Base-by-base conservation (phyloP, 495 filamentous ascomycete species). In the Cudoniella acicularis region DNA sequence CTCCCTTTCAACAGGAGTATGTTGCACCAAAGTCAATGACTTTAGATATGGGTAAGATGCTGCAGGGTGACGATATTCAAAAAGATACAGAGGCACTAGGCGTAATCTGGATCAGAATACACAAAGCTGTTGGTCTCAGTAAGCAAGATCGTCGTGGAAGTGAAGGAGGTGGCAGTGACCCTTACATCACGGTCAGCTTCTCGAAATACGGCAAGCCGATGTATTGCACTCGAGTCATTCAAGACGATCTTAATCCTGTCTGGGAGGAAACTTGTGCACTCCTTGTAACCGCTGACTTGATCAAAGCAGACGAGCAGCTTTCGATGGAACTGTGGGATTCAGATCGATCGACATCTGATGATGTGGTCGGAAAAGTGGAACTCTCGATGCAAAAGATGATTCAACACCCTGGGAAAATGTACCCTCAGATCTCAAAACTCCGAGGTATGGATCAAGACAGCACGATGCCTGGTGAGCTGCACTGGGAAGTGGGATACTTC, bases 401-500 rank as follows among this genome's bases (percentile, higher is more conserved):
- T 56, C 87, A 96, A 65, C 91, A 96, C 67, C 90, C 93, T 0
- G 88, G 91, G 30, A 86, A 86, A 52, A 96, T 96, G 90, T 93
- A 91, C 66, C 87, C 90, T 20, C 89, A 97, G 67, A 79, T 91
- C n/a, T 96, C 91, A 0, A 90, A 87, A 58, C 80, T 97, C 0
- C 74, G 80, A 13, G 92, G 92, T 10, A 80, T 92, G 67, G 87
- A 92, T 53, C 84, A 89, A 42, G 92, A 84, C 43, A 92, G 83
- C 62, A 82, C 82, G 54, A 97, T 98, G 92, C 93, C 93, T 0
- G 93, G 93, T 49, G 85, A 96, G 67, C 76, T 98, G 22, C 87
- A 93, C 69, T 97, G 93, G 93, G 93, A 96, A 69, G 91, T 97
- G 45, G 92, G 92, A 6, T 97, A 87, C 72, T 98, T 96, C 56